phyloP scores from a whole-genome alignment of 805 yeast genomes.

The Saturnispora kantuleensis region DNA sequence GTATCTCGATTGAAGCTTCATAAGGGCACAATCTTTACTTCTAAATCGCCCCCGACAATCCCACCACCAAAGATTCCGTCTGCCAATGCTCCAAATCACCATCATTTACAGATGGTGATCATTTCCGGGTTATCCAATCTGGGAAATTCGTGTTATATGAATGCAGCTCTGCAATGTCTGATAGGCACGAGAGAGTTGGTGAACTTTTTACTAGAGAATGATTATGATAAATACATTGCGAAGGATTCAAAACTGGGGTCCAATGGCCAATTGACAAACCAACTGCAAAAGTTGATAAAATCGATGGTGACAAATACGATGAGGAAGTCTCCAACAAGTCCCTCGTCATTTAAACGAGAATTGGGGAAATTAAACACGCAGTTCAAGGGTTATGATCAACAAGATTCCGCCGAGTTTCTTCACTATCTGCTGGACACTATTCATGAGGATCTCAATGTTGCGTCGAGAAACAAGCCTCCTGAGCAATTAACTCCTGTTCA shows the following conservation, averaged over 20 bases:
- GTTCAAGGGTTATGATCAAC: slow-evolving; percentile 64
- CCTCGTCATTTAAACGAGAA: slow-evolving; percentile 43
- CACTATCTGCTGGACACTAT: slow-evolving; percentile 64
- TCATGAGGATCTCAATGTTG: slow-evolving; percentile 74
- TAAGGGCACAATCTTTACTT: too few species aligned
- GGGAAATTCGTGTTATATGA: slow-evolving; percentile 92
- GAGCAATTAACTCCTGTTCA: slow-evolving; percentile 49
- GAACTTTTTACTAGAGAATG: slow-evolving; percentile 48
- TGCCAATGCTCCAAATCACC: not conserved
- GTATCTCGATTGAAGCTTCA: too few species aligned
- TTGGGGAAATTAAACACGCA: slow-evolving; percentile 58
- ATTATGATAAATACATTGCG: slow-evolving; percentile 61
- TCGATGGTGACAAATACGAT: slow-evolving; percentile 35
- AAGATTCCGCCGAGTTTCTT: slow-evolving; percentile 78
- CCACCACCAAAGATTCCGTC: too few species aligned
- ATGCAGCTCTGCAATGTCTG: slow-evolving; percentile 79
- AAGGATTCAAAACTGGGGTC: slow-evolving; percentile 67
- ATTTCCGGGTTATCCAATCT: slow-evolving; percentile 69
- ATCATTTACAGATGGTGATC: slow-evolving; percentile 22
- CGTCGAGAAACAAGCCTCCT: slow-evolving; percentile 44
- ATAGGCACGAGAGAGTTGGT: slow-evolving; percentile 62
- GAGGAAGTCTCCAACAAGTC: slow-evolving; percentile 10
- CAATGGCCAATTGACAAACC: slow-evolving; percentile 65
- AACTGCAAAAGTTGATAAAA: slow-evolving; percentile 35
- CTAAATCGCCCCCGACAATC: too few species aligned